These are phyloP conservation scores for Musa acuminata DNA, from an alignment of 176 grass and related monocot species.

Conservation along the genomic window DNA sequence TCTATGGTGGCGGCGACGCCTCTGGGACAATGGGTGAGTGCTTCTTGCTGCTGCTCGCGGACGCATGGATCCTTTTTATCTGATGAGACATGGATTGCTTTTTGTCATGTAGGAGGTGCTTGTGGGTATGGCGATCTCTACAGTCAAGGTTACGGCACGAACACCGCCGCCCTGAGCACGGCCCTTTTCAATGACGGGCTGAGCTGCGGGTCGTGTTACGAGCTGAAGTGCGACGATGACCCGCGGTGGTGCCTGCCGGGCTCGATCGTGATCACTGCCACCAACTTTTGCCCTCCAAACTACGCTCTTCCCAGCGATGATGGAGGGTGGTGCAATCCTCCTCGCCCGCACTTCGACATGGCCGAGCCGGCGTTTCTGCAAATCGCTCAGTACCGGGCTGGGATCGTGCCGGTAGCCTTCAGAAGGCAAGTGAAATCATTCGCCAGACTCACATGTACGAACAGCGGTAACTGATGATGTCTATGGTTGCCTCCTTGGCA, in stretches of 20 bases:
- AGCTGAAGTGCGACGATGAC: background rate
- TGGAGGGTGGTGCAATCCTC: slow-evolving; percentile 2
- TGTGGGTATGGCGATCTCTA: background rate
- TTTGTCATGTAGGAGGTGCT: background rate
- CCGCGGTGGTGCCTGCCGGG: slow-evolving; percentile 4
- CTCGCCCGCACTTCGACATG: slow-evolving; percentile 9
- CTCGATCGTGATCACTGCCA: background rate
- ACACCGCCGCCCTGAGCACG: slow-evolving; percentile 5
- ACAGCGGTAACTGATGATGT: background rate
- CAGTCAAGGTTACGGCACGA: slow-evolving; percentile 2
- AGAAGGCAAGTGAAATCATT: background rate
- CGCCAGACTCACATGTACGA: background rate
- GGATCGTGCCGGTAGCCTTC: slow-evolving; percentile 2
- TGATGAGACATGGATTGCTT: background rate
- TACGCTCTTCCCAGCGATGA: slow-evolving; percentile 1
- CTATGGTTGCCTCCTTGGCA: slow-evolving; percentile 3
- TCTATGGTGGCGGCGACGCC: slow-evolving; percentile 1
- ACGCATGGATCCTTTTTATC: background rate
- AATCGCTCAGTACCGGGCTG: slow-evolving; percentile 5
- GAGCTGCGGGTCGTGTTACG: slow-evolving; percentile 2
- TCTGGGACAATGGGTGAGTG: slow-evolving; percentile 2
- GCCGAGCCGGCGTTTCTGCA: slow-evolving; percentile 4
- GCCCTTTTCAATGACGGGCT: slow-evolving; percentile 4
- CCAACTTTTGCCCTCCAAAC: slow-evolving; percentile 6
- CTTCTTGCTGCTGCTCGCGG: background rate